Evolutionary conservation across 495 filamentous ascomycete species (phyloP), one percentile per base, ranked within the genome.

Genomic region (Evernia prunastri): DNA sequence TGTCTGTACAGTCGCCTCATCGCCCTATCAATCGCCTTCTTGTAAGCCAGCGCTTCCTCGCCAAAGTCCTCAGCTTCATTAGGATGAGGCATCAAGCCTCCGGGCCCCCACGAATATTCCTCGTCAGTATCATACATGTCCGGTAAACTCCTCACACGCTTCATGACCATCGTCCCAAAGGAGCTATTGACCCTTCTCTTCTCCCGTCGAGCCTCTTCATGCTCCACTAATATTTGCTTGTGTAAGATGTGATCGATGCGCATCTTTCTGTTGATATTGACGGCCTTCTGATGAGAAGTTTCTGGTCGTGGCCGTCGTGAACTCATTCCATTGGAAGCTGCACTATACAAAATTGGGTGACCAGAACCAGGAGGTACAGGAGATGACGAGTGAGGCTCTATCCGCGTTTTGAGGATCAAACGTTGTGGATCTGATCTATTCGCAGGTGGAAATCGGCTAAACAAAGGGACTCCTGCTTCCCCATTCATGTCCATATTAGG

Each of bases 241-340:
- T 89, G 84, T 37, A 98, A 83, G 53, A 94, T 86, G 69, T 94
- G 90, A 59, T 96, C 88, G 49, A 96, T 89, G 18, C 91, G 88
- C 73, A 94, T 86, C 43, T 86, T 89, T 12, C 95, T 83, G 71
- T 96, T 96, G 56, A 87, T 84, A 68, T 96, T 91, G 6, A 97
- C 89, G 11, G 92, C 94, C 36, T 96, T 79, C 70, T 98, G 94
- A 73, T 98, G 94, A 13, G 90, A 88, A 1, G 94, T 98, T 25
- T 96, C 82, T 6, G 92, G 93, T 9, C 94, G 84, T 5, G 88
- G 84, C n/a, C 87, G 85, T 60, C 86, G 84, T 57, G 74, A 71
- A 25, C 72, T 69, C 25, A 59, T 33, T 4, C 62, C 69, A 36
- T 67, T 69, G 12, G 64, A 57, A 8, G 73, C 71, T 45, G 77